Evolutionary conservation across 352 stramenopile species (phyloP).

Genomic region (Phytophthora chlamydospora): DNA sequence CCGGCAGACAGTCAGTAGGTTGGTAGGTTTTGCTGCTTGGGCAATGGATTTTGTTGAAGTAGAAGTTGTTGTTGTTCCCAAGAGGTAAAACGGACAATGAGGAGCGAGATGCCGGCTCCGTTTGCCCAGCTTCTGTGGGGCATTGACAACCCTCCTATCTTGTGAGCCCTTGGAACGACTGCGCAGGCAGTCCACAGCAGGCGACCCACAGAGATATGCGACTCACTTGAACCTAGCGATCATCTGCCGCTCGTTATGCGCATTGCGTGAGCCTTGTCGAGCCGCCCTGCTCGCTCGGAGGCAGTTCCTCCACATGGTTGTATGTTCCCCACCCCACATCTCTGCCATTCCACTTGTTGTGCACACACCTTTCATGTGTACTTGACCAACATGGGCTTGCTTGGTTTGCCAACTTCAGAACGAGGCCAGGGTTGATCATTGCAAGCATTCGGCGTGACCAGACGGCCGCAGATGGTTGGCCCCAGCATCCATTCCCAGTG

Average conservation of each 20-base stretch:
- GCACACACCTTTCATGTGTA: not conserved
- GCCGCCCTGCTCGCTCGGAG: no score
- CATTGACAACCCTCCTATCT: not conserved
- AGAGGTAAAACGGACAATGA: not conserved
- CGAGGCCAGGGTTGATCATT: not conserved
- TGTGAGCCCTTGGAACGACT: constrained; percentile 1
- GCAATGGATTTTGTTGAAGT: not conserved
- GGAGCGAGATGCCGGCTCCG: not conserved
- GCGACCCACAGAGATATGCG: not conserved
- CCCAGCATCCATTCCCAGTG: not conserved
- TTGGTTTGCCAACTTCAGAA: not conserved
- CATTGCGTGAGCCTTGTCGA: not conserved
- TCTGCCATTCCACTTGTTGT: not conserved
- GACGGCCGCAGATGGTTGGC: not conserved
- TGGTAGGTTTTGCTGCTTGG: no score
- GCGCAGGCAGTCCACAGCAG: not conserved
- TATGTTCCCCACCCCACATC: no score
- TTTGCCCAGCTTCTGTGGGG: not conserved
- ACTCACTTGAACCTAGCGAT: constrained; percentile 2
- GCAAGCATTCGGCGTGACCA: constrained; percentile 2
- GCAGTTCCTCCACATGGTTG: constrained; percentile 1
- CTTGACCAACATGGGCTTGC: not conserved
- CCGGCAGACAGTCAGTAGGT: not conserved
- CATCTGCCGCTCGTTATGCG: not conserved
- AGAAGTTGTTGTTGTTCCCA: not conserved